Base-by-base conservation (phyloP, 257 asterid species). In the Buddleja alternifolia region DNA sequence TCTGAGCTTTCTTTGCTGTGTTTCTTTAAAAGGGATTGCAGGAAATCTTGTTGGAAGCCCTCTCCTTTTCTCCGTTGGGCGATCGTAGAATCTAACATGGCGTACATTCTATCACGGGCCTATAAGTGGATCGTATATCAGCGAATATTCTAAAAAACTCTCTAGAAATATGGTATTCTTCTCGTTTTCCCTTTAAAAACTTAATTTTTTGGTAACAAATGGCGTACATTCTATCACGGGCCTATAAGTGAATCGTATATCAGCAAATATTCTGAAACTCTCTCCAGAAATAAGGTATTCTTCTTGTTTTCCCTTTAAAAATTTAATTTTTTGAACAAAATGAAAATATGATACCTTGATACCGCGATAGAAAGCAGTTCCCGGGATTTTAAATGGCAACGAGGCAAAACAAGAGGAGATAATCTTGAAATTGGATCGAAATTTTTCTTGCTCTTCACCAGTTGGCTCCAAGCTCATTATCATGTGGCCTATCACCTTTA, bases 401-500 rank as follows among this genome's bases (percentile, higher is more conserved):
- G 97, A 86, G 66, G 96, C 84, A 45, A 90, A 90, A 62, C 92
- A 86, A 17, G 88, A 77, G 68, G 96, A 88, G 57, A 88, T 90
- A 51, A 90, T 73, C 71, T 88, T 90, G 86, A 90, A 90, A 69
- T 90, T 90, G 60, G 86, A 66, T 19, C 97, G 54, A 71, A 90
- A 88, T 65, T 88, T 88, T 29, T 90, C 95, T 62, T 86, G 96
- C 58, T 90, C 95, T 69, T 88, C 85, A 10, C 97, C 96, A 3
- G 80, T 73, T 12, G 97, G 97, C 71, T 83, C 96, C 75, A 90
- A 80, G 82, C 96, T 90, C 96, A 90, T 90, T 65, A 90, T 88
- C 94, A 90, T 90, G 78, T 90, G 84, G 62, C 97, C 92, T 44
- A 90, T 90, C 56, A 90, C 97, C 84, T 90, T 90, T 48, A 90